Evolutionary conservation across 2,329 filamentous ascomycete species (phyloP).

Genomic region (Capronia coronata): DNA sequence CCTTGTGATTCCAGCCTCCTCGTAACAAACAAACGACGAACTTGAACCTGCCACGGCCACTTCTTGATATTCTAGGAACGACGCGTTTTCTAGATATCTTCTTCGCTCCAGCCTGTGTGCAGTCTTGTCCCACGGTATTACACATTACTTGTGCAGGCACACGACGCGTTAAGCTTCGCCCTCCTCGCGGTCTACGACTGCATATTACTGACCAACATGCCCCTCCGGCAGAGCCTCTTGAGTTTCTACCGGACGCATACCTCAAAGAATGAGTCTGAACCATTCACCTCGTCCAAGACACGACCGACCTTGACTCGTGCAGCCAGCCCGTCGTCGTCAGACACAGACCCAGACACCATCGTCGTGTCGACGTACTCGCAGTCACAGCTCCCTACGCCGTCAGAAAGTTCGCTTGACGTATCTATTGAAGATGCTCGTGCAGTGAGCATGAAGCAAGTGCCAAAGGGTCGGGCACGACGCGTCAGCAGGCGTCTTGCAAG

Average conservation of each 20-base stretch:
- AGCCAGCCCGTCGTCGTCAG: slow-evolving; percentile 24
- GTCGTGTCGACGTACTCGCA: slow-evolving; percentile 10
- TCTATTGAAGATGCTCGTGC: slow-evolving; percentile 24
- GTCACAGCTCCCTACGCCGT: slow-evolving; percentile 29
- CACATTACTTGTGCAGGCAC: background rate
- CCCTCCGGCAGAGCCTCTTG: slow-evolving; percentile 26
- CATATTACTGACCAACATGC: slow-evolving; percentile 19
- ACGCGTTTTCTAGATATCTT: slow-evolving; percentile 8
- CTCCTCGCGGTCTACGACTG: background rate
- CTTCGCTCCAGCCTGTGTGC: background rate
- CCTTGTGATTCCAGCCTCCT: slow-evolving; percentile 11
- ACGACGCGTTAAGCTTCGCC: slow-evolving; percentile 15
- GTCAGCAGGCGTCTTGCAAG: slow-evolving; percentile 15
- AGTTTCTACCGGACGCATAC: slow-evolving; percentile 21
- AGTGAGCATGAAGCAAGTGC: slow-evolving; percentile 21
- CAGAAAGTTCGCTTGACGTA: slow-evolving; percentile 29
- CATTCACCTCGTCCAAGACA: background rate
- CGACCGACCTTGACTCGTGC: slow-evolving; percentile 26
- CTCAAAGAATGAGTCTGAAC: background rate
- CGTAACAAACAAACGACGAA: background rate
- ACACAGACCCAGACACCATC: slow-evolving; percentile 23
- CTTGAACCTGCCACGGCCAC: slow-evolving; percentile 1
- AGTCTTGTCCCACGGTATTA: background rate
- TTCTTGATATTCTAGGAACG: background rate
- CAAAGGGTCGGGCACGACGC: slow-evolving; percentile 25